Base-by-base conservation (phyloP, 2,329 filamentous ascomycete genomes). In the Trichoderma endophyticum region DNA sequence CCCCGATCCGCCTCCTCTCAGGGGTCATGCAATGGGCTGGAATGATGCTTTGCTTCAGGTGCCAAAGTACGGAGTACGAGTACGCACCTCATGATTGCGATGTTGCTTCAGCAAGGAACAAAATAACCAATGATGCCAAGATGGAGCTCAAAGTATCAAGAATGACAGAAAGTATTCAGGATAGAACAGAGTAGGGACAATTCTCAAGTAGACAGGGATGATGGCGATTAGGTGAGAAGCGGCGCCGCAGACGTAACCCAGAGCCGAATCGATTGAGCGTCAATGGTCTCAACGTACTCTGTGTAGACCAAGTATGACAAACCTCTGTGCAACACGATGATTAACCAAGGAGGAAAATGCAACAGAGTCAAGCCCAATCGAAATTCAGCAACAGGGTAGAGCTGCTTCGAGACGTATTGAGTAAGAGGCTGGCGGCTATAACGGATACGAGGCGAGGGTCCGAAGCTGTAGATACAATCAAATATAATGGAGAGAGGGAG, bases 81-180 rank as follows among this genome's bases (percentile, higher is more conserved):
- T 51, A 73, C 73, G 67, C 73, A 71, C 71, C 71, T 71, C 73
- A 73, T 73, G 26, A 67, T 73, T 68, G 71, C 28, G 18, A 18
- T 66, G 6, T 63, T 14, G 21, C 7, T 61, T 69, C 26, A 11
- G 15, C 7, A 21, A 48, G 54, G 34, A 24, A 60, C 18, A 32
- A 32, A 15, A n/a, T 59, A 56, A 14, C 15, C 30, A n/a, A 66
- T 3, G 8, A 28, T 54, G 8, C 14, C 12, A 32, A 61, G 57
- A 51, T 15, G 6, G 3, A 12, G 24, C n/a, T 9, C 5, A 34
- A 14, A 34, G 26, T 12, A n/a, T 7, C 26, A 28, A 54, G 30
- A 8, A 32, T 14, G 26, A 3, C 26, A 48, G 7, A 36, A 11
- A 15, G 56, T 68, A 60, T 59, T 60, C 60, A 57, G n/a, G 26